Conservation (phyloP, 169 alveolate genomes). For the Plasmodium coatneyi region DNA sequence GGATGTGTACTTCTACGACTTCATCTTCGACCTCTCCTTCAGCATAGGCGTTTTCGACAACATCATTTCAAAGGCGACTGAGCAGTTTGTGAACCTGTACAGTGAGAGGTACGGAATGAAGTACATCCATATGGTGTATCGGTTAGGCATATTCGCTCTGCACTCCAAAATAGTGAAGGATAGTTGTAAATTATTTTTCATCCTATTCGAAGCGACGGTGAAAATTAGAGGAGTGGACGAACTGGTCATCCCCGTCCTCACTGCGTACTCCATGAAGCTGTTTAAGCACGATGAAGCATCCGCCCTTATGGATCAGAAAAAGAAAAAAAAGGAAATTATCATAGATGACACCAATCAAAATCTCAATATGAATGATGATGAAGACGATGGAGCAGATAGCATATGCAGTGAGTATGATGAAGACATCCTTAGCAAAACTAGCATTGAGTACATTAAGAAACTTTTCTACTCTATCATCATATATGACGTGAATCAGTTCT, state of each 20-base stretch:
- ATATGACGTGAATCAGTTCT: constrained; percentile 35
- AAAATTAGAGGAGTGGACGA: constrained; percentile 57
- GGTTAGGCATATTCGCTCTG: constrained; percentile 72
- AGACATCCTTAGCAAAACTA: constrained; percentile 61
- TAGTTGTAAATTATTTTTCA: constrained; percentile 43
- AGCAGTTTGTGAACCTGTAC: constrained; percentile 36
- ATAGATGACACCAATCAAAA: not conserved
- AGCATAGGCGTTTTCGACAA: constrained; percentile 63
- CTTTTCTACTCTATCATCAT: constrained; percentile 54
- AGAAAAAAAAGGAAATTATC: not conserved
- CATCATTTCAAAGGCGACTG: constrained; percentile 51
- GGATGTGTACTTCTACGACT: constrained; percentile 64
- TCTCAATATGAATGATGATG: not conserved
- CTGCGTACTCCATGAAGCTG: constrained; percentile 51
- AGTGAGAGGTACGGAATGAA: constrained; percentile 53
- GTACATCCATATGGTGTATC: constrained; percentile 51
- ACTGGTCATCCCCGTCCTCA: constrained; percentile 30
- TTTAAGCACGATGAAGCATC: constrained; percentile 63
- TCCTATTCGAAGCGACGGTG: constrained; percentile 65
- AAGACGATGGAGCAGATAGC: constrained; percentile 53
- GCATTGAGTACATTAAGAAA: constrained; percentile 37
- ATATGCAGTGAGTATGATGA: constrained; percentile 60
- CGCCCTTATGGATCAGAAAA: constrained; percentile 19
- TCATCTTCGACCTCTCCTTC: constrained; percentile 50
- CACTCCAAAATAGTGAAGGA: constrained; percentile 59